Conservation (phyloP, 1,284 basidiomycete species). For the Phylloboletellus chloephorus region DNA sequence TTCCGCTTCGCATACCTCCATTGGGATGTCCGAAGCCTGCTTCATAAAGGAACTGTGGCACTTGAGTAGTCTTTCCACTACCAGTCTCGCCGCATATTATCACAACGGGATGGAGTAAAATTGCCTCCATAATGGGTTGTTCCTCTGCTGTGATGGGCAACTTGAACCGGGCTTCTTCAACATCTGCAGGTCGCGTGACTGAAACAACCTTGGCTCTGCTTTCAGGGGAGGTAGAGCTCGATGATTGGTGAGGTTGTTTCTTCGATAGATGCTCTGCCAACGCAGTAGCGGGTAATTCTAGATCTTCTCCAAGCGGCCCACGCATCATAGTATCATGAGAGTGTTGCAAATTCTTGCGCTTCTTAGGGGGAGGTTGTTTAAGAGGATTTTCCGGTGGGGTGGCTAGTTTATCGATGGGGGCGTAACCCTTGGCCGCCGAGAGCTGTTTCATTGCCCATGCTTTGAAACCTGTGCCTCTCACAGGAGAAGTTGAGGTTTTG, state of each 20-base stretch:
- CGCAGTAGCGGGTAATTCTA: constrained; percentile 56
- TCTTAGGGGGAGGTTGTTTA: constrained; percentile 35
- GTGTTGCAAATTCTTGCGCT: constrained; percentile 36
- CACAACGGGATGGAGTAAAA: constrained; percentile 84
- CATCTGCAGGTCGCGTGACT: constrained; percentile 66
- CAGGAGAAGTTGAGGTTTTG: constrained; percentile 16
- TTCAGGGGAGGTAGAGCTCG: constrained; percentile 16
- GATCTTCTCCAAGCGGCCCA: constrained; percentile 64
- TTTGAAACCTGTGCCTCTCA: constrained; percentile 62
- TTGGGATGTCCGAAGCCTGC: constrained; percentile 87
- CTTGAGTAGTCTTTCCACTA: constrained; percentile 97
- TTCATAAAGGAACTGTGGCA: constrained; percentile 95
- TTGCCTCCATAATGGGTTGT: constrained; percentile 89
- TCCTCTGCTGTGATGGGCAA: constrained; percentile 93
- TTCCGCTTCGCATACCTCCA: constrained; percentile 53
- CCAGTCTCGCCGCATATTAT: constrained; percentile 97
- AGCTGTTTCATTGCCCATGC: constrained; percentile 81
- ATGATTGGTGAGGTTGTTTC: constrained; percentile 18
- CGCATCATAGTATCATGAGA: constrained; percentile 41
- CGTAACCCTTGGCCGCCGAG: constrained; percentile 50
- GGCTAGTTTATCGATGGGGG: constrained; percentile 13
- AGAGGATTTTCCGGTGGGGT: constrained; percentile 18
- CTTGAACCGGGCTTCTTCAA: constrained; percentile 73
- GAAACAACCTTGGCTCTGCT: constrained; percentile 44
- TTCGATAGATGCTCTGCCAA: constrained; percentile 49